A percentile compares a stretch with the other conserved stretches of the same genome.
These are phyloP conservation scores for Ceratocystis papillata DNA, from an alignment of 2,329 filamentous ascomycete genomes.

Conservation along the genomic window DNA sequence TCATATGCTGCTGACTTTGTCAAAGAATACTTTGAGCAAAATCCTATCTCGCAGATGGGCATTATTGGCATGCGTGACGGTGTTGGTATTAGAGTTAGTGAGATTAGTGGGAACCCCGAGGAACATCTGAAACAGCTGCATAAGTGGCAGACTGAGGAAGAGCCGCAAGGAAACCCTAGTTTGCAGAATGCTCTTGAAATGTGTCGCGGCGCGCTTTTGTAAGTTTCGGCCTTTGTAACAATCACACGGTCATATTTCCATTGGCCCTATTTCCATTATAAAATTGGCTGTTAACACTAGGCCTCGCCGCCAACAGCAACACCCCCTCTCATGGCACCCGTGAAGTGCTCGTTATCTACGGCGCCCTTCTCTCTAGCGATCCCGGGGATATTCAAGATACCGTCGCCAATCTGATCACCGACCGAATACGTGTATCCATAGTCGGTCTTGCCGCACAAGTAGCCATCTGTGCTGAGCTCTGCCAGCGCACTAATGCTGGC, in stretches of 20 bases:
- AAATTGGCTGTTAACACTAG: constrained; percentile 8
- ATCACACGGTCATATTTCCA: constrained; percentile 3
- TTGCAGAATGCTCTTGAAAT: constrained; percentile 94
- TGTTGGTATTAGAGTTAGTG: constrained; percentile 71
- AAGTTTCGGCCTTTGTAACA: constrained; percentile 30
- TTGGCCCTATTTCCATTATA: constrained; percentile 10
- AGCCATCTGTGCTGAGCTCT: constrained; percentile 83
- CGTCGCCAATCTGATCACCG: constrained; percentile 63
- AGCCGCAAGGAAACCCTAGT: constrained; percentile 65
- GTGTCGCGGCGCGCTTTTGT: constrained; percentile 83
- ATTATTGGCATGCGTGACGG: constrained; percentile 91
- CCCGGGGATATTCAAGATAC: constrained; percentile 93
- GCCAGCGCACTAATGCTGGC: constrained; percentile 73
- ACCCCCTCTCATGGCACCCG: constrained; percentile 86
- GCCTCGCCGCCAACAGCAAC: constrained; percentile 44
- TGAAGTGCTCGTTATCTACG: constrained; percentile 85
- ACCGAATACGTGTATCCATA: constrained; percentile 77
- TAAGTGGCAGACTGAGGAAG: constrained; percentile 47
- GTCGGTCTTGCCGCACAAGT: constrained; percentile 87
- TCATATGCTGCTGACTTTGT: constrained; percentile 81
- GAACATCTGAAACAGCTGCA: constrained; percentile 74
- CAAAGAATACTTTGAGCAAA: constrained; percentile 93
- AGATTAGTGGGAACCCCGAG: constrained; percentile 82
- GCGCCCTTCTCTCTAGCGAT: constrained; percentile 79
- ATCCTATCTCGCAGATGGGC: constrained; percentile 90